Conservation (phyloP, 139 green algal genomes). For the Pseudopediastrum boryanum region DNA sequence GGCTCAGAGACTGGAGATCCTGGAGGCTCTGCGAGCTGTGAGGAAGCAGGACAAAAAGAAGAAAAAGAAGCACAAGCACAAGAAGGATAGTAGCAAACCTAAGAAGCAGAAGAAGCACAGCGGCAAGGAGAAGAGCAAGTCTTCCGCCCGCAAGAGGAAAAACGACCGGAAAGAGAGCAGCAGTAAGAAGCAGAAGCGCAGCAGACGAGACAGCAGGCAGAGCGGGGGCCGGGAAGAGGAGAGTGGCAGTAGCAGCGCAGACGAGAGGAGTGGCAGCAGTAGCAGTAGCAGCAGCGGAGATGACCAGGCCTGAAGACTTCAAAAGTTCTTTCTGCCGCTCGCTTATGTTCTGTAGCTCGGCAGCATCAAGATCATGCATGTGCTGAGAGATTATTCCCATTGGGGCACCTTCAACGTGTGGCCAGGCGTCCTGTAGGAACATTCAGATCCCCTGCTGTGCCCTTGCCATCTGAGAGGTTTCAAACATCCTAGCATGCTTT, state of each 20-base stretch:
- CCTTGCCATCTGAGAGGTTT: too few species aligned
- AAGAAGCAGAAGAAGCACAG: conserved; percentile 43
- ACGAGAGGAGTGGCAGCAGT: not conserved
- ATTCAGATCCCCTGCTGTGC: too few species aligned
- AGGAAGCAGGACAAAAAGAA: conserved; percentile 36
- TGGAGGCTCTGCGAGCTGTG: conserved; percentile 34
- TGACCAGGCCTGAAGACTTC: too few species aligned
- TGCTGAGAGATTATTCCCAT: too few species aligned
- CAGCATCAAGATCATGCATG: too few species aligned
- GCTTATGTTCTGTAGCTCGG: too few species aligned
- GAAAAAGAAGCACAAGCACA: conserved; percentile 27
- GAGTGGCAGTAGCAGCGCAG: not conserved
- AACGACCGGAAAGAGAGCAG: not conserved
- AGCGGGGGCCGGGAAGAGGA: not conserved
- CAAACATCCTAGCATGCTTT: too few species aligned
- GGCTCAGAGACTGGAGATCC: conserved; percentile 11
- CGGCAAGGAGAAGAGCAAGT: not conserved
- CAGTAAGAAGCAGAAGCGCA: not conserved
- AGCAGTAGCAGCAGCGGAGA: not conserved
- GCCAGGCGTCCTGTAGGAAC: too few species aligned
- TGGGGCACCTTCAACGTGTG: too few species aligned
- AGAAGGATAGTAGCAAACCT: conserved; percentile 24
- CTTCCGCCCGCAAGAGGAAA: not conserved
- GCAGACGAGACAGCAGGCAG: not conserved
- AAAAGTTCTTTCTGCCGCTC: too few species aligned